phyloP scores from a whole-genome alignment of 2,329 filamentous ascomycete genomes.

The Sphaerulina musiva region DNA sequence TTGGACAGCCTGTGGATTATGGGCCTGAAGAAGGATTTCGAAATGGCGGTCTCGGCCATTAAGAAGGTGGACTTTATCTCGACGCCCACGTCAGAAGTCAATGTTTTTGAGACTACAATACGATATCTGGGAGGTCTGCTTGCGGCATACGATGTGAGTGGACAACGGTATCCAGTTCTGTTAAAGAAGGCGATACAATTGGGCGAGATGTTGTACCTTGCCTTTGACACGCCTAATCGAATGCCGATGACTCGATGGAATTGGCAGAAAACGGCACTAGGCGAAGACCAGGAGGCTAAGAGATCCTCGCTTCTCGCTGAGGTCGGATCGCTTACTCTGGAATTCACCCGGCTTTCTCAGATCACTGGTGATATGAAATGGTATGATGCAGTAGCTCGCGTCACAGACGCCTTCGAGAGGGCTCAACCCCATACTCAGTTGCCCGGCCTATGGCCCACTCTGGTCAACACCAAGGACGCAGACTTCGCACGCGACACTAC shows the following conservation, averaged over 20 bases:
- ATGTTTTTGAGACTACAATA: conserved; percentile 66
- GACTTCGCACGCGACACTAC: conserved; percentile 30
- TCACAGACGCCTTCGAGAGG: conserved; percentile 51
- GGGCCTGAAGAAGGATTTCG: conserved; percentile 60
- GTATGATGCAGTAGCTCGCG: conserved; percentile 56
- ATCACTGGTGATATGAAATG: conserved; percentile 55
- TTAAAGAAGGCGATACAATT: conserved; percentile 58
- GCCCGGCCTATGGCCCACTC: conserved; percentile 58
- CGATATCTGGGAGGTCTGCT: conserved; percentile 65
- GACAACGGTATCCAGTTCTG: conserved; percentile 40
- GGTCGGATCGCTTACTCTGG: conserved; percentile 54
- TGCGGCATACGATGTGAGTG: conserved; percentile 62
- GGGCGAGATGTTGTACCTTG: conserved; percentile 57
- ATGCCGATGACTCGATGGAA: conserved; percentile 58
- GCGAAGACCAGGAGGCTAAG: conserved; percentile 30
- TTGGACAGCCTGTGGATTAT: conserved; percentile 71
- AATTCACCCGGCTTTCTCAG: conserved; percentile 59
- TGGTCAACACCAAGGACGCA: conserved; percentile 42
- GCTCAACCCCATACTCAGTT: conserved; percentile 51
- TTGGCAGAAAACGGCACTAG: conserved; percentile 40
- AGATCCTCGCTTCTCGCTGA: conserved; percentile 43
- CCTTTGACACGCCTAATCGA: conserved; percentile 63
- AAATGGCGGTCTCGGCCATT: conserved; percentile 54
- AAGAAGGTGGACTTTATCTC: conserved; percentile 56
- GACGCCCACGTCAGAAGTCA: conserved; percentile 48